phyloP scores from a whole-genome alignment of 176 grass and related monocot species.

The Guadua angustifolia region DNA sequence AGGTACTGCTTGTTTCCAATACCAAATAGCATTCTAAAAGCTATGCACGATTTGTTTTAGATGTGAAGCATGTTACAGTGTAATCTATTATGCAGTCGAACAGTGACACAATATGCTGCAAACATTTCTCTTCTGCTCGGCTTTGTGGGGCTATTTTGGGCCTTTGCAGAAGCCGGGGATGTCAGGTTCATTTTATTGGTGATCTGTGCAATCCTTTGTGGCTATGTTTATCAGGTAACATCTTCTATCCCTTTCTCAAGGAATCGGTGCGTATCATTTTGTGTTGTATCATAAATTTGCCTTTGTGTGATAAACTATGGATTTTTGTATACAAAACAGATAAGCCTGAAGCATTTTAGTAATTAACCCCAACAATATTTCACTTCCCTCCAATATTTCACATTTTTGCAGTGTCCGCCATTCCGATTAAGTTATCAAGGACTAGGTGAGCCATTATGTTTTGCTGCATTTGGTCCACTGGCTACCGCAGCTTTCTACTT shows the following conservation, averaged over 20 bases:
- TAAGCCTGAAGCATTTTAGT: neutral
- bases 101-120: conserved; percentile 55
- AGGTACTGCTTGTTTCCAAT: conserved; percentile 54
- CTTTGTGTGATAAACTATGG: neutral
- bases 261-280: neutral
- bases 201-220: conserved; percentile 77
- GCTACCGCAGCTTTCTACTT: conserved; percentile 88
- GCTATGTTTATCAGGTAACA: conserved; percentile 87
- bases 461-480: conserved; percentile 91
- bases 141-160: conserved; percentile 69
- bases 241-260: neutral
- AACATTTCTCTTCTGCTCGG: conserved; percentile 72
- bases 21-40: neutral
- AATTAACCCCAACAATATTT: neutral
- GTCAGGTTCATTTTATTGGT: conserved; percentile 73
- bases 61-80: conserved; percentile 15
- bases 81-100: conserved; percentile 56
- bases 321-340: neutral
- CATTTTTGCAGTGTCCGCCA: conserved; percentile 72
- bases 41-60: neutral
- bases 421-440: conserved; percentile 91
- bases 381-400: neutral
- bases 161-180: conserved; percentile 65
- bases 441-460: conserved; percentile 88
- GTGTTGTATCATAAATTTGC: neutral